Base-by-base conservation (phyloP, 1,284 basidiomycete species). In the Calocybe gambosa region DNA sequence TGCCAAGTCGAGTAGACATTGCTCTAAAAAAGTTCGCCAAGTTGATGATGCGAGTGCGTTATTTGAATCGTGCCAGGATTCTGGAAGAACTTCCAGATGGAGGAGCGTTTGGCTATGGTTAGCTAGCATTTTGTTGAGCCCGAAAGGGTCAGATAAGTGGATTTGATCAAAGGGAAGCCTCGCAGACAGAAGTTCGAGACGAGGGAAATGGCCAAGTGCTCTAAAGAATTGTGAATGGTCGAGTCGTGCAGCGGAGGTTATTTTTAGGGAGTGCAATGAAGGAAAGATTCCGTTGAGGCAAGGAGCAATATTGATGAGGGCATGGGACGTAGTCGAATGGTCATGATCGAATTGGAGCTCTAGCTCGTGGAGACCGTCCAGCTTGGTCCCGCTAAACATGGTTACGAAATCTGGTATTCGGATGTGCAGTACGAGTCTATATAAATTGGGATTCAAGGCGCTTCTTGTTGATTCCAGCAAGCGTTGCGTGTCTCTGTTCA, bases 181-280 rank as follows among this genome's bases (percentile, higher is more conserved):
- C 3, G 33, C 25, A 2, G 42, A 43, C n/a, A 43, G 23, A 15
- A 26, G 20, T 34, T 33, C 19, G 16, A 43, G 42, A 5, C 26
- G 4, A 2, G 31, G 33, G n/a, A 43, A 43, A 12, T 12, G 42
- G 5, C 33, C 42, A 12, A 43, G 18, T 3, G 42, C 31, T 20
- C 21, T 35, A 15, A 43, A 43, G 33, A 43, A 43, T 25, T 36
- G 31, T 9, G 42, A 43, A 26, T 36, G 33, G 33, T 43, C 42
- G 4, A 23, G 33, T 13, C 34, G 23, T n/a, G 33, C 31, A 5
- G 19, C 9, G 7, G 42, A 43, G 2, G 16, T 16, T 21, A 43
- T 43, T 19, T 36, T 35, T 1, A 43, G 21, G 34, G 20, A n/a
- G 5, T 10, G 5, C 12, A 43, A 10, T 13, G 19, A 20, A 15